Percentiles rank a stretch among this genome's conserved stretches.
These are phyloP conservation scores for Sugiyamaella novakii DNA, from an alignment of 1,139 yeast species.

Conservation along the genomic window DNA sequence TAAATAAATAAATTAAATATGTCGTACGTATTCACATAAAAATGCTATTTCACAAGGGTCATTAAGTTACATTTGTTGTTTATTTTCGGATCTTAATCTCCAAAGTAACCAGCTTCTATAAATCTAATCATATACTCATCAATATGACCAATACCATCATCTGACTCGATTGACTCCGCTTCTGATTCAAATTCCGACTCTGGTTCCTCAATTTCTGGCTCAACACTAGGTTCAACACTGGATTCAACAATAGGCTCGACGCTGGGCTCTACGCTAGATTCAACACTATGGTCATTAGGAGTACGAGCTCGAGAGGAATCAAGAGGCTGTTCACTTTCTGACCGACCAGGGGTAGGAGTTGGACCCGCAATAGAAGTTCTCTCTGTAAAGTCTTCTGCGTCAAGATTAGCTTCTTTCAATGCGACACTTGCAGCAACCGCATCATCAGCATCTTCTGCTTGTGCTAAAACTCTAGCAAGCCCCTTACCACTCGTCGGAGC, in stretches of 20 bases:
- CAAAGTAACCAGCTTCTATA: slow-evolving; percentile 77
- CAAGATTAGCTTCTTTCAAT: slow-evolving; percentile 79
- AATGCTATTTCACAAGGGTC: too few relatives aligned
- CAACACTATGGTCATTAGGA: slow-evolving; percentile 22
- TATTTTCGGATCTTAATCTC: too few relatives aligned
- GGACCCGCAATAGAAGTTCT: slow-evolving; percentile 27
- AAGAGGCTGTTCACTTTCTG: slow-evolving; percentile 16
- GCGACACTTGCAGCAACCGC: slow-evolving; percentile 90
- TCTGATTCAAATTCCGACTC: slow-evolving; percentile 36
- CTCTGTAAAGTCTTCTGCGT: slow-evolving; percentile 80
- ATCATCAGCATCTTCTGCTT: slow-evolving; percentile 97
- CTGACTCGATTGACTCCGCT: slow-evolving; percentile 70
- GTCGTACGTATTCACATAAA: too few relatives aligned
- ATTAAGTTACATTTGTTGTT: too few relatives aligned
- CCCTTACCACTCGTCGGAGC: slow-evolving; percentile 46
- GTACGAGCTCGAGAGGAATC: slow-evolving; percentile 16
- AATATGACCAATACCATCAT: slow-evolving; percentile 81
- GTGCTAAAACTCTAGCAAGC: slow-evolving; percentile 72
- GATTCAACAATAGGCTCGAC: slow-evolving; percentile 14
- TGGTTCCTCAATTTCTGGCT: not conserved
- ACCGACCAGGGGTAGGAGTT: slow-evolving; percentile 19
- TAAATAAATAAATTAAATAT: too few relatives aligned
- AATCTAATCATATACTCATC: slow-evolving; percentile 96
- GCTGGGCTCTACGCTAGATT: slow-evolving; percentile 25
- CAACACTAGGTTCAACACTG: slow-evolving; percentile 6